phyloP scores from a whole-genome alignment of 176 grass and related monocot genomes.

The Lolium perenne region DNA sequence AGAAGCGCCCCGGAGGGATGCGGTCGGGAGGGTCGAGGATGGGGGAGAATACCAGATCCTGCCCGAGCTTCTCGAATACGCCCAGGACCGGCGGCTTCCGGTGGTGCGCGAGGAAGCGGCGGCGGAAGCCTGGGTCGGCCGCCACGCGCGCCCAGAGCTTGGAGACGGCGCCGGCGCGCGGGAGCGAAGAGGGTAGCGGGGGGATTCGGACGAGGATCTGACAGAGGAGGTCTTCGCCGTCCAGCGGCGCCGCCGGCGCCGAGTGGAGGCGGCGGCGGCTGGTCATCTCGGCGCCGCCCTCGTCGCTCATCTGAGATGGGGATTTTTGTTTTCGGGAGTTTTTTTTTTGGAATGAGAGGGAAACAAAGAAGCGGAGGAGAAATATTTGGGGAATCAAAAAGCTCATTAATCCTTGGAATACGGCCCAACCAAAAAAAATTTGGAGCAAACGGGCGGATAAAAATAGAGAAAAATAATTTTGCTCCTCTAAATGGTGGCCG shows the following conservation, averaged over 20 bases:
- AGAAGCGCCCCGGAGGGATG: neutral
- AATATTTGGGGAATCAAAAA: no score
- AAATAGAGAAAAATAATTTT: no score
- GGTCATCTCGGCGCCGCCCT: neutral
- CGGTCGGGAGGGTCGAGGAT: neutral
- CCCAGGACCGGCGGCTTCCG: constrained; percentile 5
- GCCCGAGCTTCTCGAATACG: neutral
- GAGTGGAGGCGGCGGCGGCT: neutral
- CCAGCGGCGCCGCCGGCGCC: neutral
- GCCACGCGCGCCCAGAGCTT: neutral
- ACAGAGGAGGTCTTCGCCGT: neutral
- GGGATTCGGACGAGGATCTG: neutral
- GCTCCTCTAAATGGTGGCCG: no score
- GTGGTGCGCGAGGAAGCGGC: constrained; percentile 3
- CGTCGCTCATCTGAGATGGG: neutral
- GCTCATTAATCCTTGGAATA: no score
- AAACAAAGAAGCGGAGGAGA: no score
- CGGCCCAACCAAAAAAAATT: no score
- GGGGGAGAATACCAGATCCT: neutral
- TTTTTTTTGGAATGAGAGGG: no score
- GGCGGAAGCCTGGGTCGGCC: neutral
- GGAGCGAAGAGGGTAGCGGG: neutral
- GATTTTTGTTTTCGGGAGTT: no score
- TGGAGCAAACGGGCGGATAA: no score
- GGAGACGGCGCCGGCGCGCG: neutral